Conservation (phyloP, 768 basidiomycete species). For the Dendrothele bispora region DNA sequence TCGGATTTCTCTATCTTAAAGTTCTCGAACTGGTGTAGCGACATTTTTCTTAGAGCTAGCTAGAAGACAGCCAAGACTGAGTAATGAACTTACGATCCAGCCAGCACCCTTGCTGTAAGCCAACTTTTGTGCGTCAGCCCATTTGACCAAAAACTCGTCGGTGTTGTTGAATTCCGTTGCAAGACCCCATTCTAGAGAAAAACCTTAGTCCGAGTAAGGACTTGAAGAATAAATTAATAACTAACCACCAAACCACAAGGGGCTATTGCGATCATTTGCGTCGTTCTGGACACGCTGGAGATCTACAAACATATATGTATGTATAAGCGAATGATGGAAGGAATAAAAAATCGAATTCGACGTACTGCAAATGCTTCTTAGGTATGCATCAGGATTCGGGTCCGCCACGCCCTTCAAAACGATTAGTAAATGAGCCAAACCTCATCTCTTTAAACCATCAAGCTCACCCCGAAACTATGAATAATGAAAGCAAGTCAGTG, state of each 20-base stretch:
- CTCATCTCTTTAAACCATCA: slow-evolving; percentile 2
- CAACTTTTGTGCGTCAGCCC: slow-evolving; percentile 78
- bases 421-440: slow-evolving; percentile 2
- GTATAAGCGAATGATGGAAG: not conserved
- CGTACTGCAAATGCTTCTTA: slow-evolving; percentile 70
- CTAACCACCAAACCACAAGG: slow-evolving; percentile 50
- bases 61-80: too few relatives aligned
- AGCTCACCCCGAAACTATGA: slow-evolving; percentile 62
- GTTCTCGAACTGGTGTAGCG: too few relatives aligned
- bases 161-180: slow-evolving; percentile 64
- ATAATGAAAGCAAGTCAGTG: too few relatives aligned
- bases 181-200: slow-evolving; percentile 51
- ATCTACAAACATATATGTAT: too few relatives aligned
- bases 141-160: slow-evolving; percentile 58
- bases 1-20: too few relatives aligned
- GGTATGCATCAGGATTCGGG: slow-evolving; percentile 61
- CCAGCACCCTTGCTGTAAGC: slow-evolving; percentile 60
- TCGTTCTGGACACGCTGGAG: slow-evolving; percentile 54
- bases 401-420: slow-evolving; percentile 60
- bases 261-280: slow-evolving; percentile 41
- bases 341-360: slow-evolving; percentile 8
- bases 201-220: too few relatives aligned
- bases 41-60: too few relatives aligned
- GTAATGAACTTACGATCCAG: slow-evolving; percentile 61
- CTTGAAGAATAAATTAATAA: too few relatives aligned